Conservation (phyloP, 1,139 yeast species). For the Geotrichum phurueaensis region DNA sequence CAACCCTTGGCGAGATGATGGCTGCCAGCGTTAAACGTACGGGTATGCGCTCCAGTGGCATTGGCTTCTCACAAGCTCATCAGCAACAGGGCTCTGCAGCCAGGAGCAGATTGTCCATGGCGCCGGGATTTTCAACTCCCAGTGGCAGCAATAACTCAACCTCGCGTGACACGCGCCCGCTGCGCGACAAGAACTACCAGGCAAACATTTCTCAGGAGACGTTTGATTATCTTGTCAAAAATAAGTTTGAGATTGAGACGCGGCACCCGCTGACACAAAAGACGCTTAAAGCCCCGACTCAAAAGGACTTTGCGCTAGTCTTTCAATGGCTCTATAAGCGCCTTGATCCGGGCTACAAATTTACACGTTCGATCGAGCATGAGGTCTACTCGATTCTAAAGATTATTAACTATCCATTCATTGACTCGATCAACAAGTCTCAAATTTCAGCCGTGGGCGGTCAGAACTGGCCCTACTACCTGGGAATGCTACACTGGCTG, state of each 20-base stretch:
- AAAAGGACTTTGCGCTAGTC: slow-evolving; percentile 71
- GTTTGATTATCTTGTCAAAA: slow-evolving; percentile 54
- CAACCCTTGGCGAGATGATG: slow-evolving; percentile 15
- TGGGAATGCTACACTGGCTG: slow-evolving; percentile 80
- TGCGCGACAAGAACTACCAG: slow-evolving; percentile 68
- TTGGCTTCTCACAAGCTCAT: neutral
- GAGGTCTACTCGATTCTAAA: slow-evolving; percentile 69
- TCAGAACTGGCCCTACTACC: slow-evolving; percentile 76
- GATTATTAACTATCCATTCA: slow-evolving; percentile 67
- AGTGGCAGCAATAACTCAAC: neutral
- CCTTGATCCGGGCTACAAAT: slow-evolving; percentile 73
- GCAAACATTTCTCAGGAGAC: slow-evolving; percentile 45
- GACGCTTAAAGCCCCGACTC: slow-evolving; percentile 74
- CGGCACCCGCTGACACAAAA: slow-evolving; percentile 62
- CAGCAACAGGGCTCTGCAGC: neutral
- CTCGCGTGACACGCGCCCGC: slow-evolving; percentile 63
- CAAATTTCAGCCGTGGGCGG: slow-evolving; percentile 92
- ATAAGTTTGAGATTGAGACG: slow-evolving; percentile 68
- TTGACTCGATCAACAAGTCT: slow-evolving; percentile 72
- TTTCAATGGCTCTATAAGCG: slow-evolving; percentile 74
- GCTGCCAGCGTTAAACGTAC: slow-evolving; percentile 13
- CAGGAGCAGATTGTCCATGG: neutral
- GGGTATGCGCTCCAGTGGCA: slow-evolving; percentile 10
- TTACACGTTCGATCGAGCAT: slow-evolving; percentile 61
- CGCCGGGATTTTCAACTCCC: neutral